Evolutionary conservation across 2,329 filamentous ascomycete genomes (phyloP), one percentile per base, ranked within the genome.

Genomic region (Ramichloridium luteum): DNA sequence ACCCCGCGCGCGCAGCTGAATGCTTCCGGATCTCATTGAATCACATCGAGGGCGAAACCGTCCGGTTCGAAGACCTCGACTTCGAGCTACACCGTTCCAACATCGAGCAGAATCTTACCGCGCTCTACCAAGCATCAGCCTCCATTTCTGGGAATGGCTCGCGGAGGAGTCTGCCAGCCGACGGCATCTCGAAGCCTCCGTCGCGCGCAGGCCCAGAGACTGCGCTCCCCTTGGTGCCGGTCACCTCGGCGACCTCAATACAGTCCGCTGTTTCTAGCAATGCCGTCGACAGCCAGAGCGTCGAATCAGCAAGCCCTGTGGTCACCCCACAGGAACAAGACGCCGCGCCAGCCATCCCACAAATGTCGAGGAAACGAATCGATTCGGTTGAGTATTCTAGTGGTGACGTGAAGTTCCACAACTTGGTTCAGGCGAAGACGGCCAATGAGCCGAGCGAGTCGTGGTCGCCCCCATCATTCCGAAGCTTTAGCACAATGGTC

Each of bases 11-110:
- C 11, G 40, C 42, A 5, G 31, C 45, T 13, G 38, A 40, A 13
- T 43, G 44, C 33, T 43, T 53, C 14, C 37, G 43, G 13, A 33
- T 39, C 13, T 42, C 38, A 10, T 30, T 49, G 16, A 25, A 36
- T 23, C 20, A 23, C 8, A 8, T 23, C n/a, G 20, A 23, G 8
- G 20, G 20, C n/a, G n/a, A 23, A 23, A n/a, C 8, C 20, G 20
- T n/a, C 20, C 8, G n/a, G n/a, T 23, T 23, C 20, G 8, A n/a
- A 23, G 20, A 23, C 20, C 20, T 23, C 20, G 20, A 23, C 20
- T 23, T 23, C 20, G n/a, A 8, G 8, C 20, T 23, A 8, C 8
- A 23, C n/a, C 20, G 8, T 8, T 23, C 20, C n/a, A 23, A 23
- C 20, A 23, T 23, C 20, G n/a, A 8, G 8, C 20, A 8, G 8